A percentile compares a stretch with the other conserved stretches of the same genome.
Conservation (phyloP, 2,329 filamentous ascomycete species). For the Reticulascus tulasneorum region DNA sequence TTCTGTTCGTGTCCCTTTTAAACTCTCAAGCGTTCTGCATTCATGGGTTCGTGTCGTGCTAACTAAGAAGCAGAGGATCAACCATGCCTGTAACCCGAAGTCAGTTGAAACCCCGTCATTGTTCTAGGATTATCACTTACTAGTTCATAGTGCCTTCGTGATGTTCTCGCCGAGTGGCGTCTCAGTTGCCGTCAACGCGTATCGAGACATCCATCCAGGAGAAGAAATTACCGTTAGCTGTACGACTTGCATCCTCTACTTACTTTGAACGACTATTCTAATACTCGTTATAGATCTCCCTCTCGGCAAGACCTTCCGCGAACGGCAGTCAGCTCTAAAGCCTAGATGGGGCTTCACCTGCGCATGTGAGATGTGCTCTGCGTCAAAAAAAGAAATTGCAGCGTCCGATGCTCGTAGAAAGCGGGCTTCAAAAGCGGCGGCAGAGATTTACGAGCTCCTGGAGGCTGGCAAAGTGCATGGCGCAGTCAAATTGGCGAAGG, state of each 20-base stretch:
- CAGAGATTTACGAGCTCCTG: slow-evolving; percentile 19
- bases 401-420: slow-evolving; percentile 23
- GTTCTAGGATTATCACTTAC: slow-evolving; percentile 20
- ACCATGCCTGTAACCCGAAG: too few relatives aligned
- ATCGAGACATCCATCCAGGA: slow-evolving; percentile 20
- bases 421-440: slow-evolving; percentile 18
- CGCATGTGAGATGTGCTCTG: slow-evolving; percentile 22
- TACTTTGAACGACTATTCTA: too few relatives aligned
- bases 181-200: slow-evolving; percentile 20
- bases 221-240: slow-evolving; percentile 26
- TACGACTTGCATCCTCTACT: slow-evolving; percentile 13
- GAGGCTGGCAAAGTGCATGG: slow-evolving; percentile 16
- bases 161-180: slow-evolving; percentile 18
- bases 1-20: too few relatives aligned
- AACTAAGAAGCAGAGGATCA: too few relatives aligned
- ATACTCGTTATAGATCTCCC: slow-evolving; percentile 19
- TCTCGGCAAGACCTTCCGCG: slow-evolving; percentile 18
- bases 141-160: slow-evolving; percentile 19
- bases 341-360: slow-evolving; percentile 27
- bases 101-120: too few relatives aligned
- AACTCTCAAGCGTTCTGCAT: too few relatives aligned
- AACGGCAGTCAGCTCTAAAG: slow-evolving; percentile 18
- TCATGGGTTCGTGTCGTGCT: too few relatives aligned
- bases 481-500: slow-evolving; percentile 20
- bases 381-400: slow-evolving; percentile 21